A percentile compares a stretch with the other conserved stretches of the same genome.
These are phyloP conservation scores for Nemania sp. DNA, from an alignment of 2,329 filamentous ascomycete species.

Conservation along the genomic window DNA sequence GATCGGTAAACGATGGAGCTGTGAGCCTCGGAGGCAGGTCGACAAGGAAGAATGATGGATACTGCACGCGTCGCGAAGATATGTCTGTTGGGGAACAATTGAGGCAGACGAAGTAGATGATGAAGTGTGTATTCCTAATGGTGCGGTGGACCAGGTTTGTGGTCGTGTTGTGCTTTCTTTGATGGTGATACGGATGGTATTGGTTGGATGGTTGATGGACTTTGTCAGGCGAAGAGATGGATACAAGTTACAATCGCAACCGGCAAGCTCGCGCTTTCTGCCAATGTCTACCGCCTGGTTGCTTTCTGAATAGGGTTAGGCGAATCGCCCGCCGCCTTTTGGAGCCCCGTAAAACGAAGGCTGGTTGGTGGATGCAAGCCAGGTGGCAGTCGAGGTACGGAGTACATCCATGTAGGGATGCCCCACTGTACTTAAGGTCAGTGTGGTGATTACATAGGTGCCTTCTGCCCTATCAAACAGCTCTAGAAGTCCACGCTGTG, in stretches of 20 bases:
- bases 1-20: not conserved
- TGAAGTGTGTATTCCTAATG: too few species aligned
- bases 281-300: constrained; percentile 29
- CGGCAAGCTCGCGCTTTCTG: constrained; percentile 34
- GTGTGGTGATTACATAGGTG: too few species aligned
- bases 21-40: not conserved
- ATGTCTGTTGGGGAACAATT: too few species aligned
- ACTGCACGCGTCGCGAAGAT: not conserved
- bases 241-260: constrained; percentile 7
- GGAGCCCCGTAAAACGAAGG: too few species aligned
- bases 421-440: too few species aligned
- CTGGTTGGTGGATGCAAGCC: too few species aligned
- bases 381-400: too few species aligned
- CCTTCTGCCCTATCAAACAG: too few species aligned
- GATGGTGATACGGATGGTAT: not conserved
- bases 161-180: constrained; percentile 7
- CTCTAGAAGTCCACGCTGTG: too few species aligned
- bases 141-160: not conserved
- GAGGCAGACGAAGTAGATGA: too few species aligned
- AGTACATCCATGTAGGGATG: too few species aligned
- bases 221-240: constrained; percentile 7
- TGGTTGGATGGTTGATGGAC: not conserved
- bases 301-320: constrained; percentile 8
- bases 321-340: too few species aligned
- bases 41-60: not conserved